Evolutionary conservation across 768 basidiomycete species (phyloP).

Genomic region (button mushroom (Agaricus bisporus)): DNA sequence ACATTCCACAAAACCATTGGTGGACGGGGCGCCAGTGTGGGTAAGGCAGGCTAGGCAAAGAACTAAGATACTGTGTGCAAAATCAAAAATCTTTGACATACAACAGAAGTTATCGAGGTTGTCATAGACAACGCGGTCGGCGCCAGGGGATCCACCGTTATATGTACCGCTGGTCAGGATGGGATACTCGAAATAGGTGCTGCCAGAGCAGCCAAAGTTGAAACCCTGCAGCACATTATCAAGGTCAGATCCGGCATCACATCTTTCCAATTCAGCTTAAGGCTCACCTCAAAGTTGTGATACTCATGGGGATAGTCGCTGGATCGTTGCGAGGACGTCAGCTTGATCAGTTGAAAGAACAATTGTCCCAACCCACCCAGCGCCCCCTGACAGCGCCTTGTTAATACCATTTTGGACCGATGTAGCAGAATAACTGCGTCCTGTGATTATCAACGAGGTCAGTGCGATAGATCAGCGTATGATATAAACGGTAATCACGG

Average conservation of each 20-base stretch:
- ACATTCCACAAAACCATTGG: slow-evolving; percentile 22
- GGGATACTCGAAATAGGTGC: slow-evolving; percentile 22
- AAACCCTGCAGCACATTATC: slow-evolving; percentile 15
- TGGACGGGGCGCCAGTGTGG: slow-evolving; percentile 20
- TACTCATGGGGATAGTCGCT: slow-evolving; percentile 23
- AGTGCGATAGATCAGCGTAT: not conserved
- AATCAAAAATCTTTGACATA: slow-evolving; percentile 9
- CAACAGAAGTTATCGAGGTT: slow-evolving; percentile 18
- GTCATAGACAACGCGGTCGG: slow-evolving; percentile 26
- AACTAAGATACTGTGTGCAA: not conserved
- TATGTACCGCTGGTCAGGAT: slow-evolving; percentile 17
- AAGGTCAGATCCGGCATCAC: not conserved
- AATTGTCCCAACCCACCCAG: slow-evolving; percentile 12
- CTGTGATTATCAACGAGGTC: not conserved
- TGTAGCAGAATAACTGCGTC: slow-evolving; percentile 1
- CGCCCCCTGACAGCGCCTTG: slow-evolving; percentile 16
- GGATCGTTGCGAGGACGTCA: not conserved
- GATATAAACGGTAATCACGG: not conserved
- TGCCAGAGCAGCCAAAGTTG: slow-evolving; percentile 17
- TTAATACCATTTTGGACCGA: slow-evolving; percentile 1
- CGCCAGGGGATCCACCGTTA: slow-evolving; percentile 21
- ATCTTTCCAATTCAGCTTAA: not conserved
- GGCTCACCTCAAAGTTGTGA: slow-evolving; percentile 20
- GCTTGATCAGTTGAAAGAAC: not conserved
- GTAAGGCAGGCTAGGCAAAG: slow-evolving; percentile 20